Conservation (phyloP, 768 basidiomycete genomes). For the Trametes cubensis region DNA sequence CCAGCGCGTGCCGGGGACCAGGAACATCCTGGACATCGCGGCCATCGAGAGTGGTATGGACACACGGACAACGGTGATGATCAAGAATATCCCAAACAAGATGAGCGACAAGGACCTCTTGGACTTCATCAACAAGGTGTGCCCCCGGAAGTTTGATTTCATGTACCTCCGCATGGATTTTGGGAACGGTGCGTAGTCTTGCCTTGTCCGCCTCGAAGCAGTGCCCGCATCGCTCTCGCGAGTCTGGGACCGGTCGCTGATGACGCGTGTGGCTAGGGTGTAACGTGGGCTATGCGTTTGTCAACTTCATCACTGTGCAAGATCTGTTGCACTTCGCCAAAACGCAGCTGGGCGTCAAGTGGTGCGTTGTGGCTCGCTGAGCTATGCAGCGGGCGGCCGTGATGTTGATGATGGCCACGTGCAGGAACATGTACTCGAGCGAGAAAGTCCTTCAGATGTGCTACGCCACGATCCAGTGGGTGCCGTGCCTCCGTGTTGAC, state of each 20-base stretch:
- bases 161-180: conserved; percentile 89
- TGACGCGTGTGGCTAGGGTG: conserved; percentile 49
- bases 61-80: conserved; percentile 84
- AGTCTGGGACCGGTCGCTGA: neutral
- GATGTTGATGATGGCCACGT: conserved; percentile 6
- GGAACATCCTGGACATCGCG: conserved; percentile 66
- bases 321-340: conserved; percentile 79
- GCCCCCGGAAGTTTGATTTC: conserved; percentile 80
- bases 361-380: conserved; percentile 47
- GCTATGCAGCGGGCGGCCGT: conserved; percentile 1
- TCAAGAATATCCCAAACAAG: conserved; percentile 93
- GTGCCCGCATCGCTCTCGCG: neutral
- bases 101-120: conserved; percentile 78
- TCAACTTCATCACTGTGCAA: conserved; percentile 82
- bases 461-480: conserved; percentile 90
- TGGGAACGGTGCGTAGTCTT: conserved; percentile 58
- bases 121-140: conserved; percentile 68
- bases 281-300: conserved; percentile 84
- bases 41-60: conserved; percentile 78
- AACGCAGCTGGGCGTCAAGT: conserved; percentile 75
- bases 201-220: too few species aligned
- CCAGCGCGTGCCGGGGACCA: conserved; percentile 22
- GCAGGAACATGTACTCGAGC: conserved; percentile 89
- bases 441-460: conserved; percentile 91
- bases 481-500: conserved; percentile 12